Evolutionary conservation across 1,139 yeast genomes (phyloP), one percentile per base, ranked within the genome.

Genomic region (Suhomyces maxii): DNA sequence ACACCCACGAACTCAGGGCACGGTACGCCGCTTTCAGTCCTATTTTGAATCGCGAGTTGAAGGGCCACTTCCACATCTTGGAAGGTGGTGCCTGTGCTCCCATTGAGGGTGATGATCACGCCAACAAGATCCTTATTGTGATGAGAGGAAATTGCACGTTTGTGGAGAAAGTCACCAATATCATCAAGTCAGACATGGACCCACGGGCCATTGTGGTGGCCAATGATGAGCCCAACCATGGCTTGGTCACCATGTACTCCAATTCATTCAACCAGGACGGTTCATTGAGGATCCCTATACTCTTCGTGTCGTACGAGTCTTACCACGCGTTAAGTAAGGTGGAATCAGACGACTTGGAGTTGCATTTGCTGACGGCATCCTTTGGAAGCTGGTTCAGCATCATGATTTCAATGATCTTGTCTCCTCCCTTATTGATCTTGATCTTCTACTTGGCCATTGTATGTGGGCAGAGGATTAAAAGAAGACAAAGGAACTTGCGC

Each of bases 11-110:
- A 34, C 44, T 72, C n/a, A 46, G 63, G 7, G 77, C 69, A 1
- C 58, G 80, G 31, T 75, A 73, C 52, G 80, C 79, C 7, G 68
- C 77, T 1, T 75, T 74, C 54, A 69, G 76, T 50, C 70, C 76
- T 6, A 55, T 73, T 1, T 52, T 74, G 34, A 64, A 54, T 41
- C 55, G 53, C 33, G 56, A 59, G 18, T 36, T 73, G 31, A 31
- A 36, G 10, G 61, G 68, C 34, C 45, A 60, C 14, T 73, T 62
- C 48, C 53, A 42, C 25, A 57, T 72, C 3, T 57, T 72, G 28
- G 64, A 68, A 1, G 52, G 53, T 34, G 57, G 64, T 47, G 78
- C 69, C 2, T 75, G 79, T 52, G 13, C 49, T 3, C 48, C 53
- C 3, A 34, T 53, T 7, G 46, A 58, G 13, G 48, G 46, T 12